Base-by-base conservation (phyloP, 2,329 filamentous ascomycete species). In the Ilyonectria destructans region DNA sequence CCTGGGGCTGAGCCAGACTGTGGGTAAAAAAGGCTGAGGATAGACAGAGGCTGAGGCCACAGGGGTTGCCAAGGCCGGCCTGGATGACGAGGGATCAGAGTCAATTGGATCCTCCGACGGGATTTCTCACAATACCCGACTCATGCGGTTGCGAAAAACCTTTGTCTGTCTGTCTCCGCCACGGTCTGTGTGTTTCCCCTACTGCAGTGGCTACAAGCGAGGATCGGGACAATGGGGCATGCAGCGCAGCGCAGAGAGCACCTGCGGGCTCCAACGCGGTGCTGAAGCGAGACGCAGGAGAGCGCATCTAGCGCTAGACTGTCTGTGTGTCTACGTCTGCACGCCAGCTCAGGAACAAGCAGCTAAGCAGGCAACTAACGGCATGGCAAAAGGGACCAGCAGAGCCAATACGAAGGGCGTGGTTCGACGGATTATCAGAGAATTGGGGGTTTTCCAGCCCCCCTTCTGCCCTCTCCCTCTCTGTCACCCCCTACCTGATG, bases 241-340 rank as follows among this genome's bases (percentile, higher is more conserved):
- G 58, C 48, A 71, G 67, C 52, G 58, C 58, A 40, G 60, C n/a
- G 64, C 60, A 64, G 62, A 71, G 62, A 59, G 62, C 58, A 58
- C 48, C 55, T 29, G 49, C 63, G 62, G 56, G 68, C 68, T 72
- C 68, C 49, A 55, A 51, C 33, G 40, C 43, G 31, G 58, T 67
- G 62, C 72, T 72, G 72, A 76, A 76, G 74, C 74, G 71, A 73
- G 74, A 76, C 63, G 74, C 73, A 76, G 74, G 74, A 76, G 74
- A 72, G 65, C 43, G 64, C 62, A 73, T 51, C 58, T 62, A 62
- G 58, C 45, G 64, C 29, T 29, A 13, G 59, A 58, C 21, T 62
- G 63, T 62, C 64, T 66, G 58, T 71, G 71, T 69, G 74, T 69
- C 57, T 64, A 58, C 55, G 33, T 63, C 70, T 68, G 67, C 69